phyloP scores from a whole-genome alignment of 1,139 yeast genomes.

The Pichia sp. region DNA sequence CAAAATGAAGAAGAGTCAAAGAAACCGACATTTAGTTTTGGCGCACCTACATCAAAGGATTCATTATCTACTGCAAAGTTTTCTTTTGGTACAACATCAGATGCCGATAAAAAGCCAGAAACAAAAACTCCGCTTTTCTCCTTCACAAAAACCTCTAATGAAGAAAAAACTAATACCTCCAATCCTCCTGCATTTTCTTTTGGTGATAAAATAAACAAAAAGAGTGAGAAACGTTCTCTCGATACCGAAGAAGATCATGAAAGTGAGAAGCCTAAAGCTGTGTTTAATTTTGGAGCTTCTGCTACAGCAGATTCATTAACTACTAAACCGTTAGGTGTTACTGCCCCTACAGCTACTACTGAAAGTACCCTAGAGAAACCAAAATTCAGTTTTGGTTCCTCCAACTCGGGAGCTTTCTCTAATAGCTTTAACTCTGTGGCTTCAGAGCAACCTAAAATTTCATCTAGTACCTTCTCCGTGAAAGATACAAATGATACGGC shows the following conservation, averaged over 20 bases:
- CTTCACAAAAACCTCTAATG: too few relatives aligned
- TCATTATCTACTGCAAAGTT: conserved; percentile 1
- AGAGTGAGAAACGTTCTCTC: too few relatives aligned
- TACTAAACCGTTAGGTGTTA: neutral
- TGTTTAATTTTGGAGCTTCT: conserved; percentile 3
- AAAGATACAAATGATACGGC: neutral
- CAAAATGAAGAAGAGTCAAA: too few relatives aligned
- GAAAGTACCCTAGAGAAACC: neutral
- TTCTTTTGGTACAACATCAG: conserved; percentile 5
- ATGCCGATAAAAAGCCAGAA: neutral
- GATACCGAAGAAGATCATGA: neutral
- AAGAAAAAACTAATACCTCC: too few relatives aligned
- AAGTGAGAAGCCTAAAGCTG: neutral
- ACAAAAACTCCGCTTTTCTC: too few relatives aligned
- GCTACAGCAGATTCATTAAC: neutral
- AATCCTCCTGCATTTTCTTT: too few relatives aligned
- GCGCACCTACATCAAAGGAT: neutral
- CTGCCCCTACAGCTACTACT: neutral
- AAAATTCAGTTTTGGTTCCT: conserved; percentile 2
- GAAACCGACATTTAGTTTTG: neutral
- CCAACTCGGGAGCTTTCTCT: neutral
- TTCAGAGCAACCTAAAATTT: neutral
- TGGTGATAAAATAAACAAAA: too few relatives aligned
- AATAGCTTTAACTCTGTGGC: too few relatives aligned
- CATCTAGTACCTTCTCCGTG: too few relatives aligned